Percentiles rank a stretch among this genome's conserved stretches.
phyloP scores from a whole-genome alignment of 805 yeast species.

The Debaryomyces prosopidis region DNA sequence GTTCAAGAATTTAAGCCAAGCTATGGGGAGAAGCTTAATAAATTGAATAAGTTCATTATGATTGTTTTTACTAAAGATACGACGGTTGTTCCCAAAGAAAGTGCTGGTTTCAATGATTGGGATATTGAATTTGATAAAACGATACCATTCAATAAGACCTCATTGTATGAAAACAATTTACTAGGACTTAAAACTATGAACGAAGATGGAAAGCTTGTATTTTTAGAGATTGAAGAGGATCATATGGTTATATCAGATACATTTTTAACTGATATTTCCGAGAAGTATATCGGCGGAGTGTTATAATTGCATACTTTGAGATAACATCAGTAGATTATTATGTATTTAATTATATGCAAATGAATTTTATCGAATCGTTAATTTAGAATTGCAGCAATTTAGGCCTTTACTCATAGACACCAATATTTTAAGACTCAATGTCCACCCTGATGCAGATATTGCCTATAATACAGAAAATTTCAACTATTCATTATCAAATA shows the following conservation, averaged over 20 bases:
- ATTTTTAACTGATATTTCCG: constrained; percentile 45
- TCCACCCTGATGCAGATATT: too few species aligned
- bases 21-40: constrained; percentile 45
- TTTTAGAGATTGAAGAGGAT: constrained; percentile 50
- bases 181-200: constrained; percentile 59
- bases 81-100: constrained; percentile 72
- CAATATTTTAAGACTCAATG: too few species aligned
- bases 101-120: constrained; percentile 64
- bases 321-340: too few species aligned
- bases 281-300: constrained; percentile 40
- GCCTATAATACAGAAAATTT: too few species aligned
- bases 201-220: constrained; percentile 45
- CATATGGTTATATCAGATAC: constrained; percentile 68
- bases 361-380: too few species aligned
- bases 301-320: not conserved
- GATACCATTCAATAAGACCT: constrained; percentile 50
- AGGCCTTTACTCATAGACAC: too few species aligned
- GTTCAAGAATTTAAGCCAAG: constrained; percentile 27
- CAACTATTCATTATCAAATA: too few species aligned
- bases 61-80: constrained; percentile 60
- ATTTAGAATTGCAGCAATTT: too few species aligned
- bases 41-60: constrained; percentile 56
- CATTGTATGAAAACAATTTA: constrained; percentile 51
- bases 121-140: constrained; percentile 43
- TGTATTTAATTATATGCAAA: too few species aligned